These are phyloP conservation scores for Solanum pennellii DNA, from an alignment of 257 asterid genomes.

Conservation along the genomic window DNA sequence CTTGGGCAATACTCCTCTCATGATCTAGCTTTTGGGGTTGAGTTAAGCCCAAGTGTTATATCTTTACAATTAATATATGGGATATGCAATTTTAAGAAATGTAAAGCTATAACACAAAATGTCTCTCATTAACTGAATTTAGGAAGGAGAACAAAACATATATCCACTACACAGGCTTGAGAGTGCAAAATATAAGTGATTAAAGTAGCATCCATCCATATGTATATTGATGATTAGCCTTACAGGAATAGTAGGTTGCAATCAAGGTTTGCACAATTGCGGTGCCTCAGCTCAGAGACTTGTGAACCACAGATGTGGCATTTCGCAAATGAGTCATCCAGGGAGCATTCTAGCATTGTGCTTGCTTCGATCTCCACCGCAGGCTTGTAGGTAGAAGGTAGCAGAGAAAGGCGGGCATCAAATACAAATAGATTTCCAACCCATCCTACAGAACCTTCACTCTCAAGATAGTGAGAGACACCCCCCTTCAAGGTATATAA, in stretches of 20 bases:
- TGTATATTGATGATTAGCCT: conserved; percentile 16
- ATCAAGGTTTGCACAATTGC: conserved; percentile 89
- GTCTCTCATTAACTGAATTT: not conserved
- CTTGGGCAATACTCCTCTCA: not conserved
- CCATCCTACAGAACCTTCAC: conserved; percentile 76
- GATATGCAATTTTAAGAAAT: not conserved
- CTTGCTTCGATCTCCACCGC: conserved; percentile 19
- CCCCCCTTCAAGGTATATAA: conserved; percentile 82
- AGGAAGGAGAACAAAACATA: not conserved
- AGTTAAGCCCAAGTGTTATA: not conserved
- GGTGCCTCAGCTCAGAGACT: conserved; percentile 71
- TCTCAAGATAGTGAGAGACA: conserved; percentile 73
- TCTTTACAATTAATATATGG: not conserved
- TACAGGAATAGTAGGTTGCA: conserved; percentile 96
- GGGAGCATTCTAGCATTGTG: conserved; percentile 13
- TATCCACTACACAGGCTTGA: not conserved
- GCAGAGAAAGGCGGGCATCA: conserved; percentile 81
- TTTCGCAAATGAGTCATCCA: conserved; percentile 40
- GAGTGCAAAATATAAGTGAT: not conserved
- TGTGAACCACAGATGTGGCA: conserved; percentile 62
- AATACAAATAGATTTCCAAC: conserved; percentile 84
- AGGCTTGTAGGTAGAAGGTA: conserved; percentile 58
- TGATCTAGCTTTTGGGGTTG: not conserved
- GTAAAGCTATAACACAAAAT: not conserved
- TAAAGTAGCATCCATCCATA: not conserved